Evolutionary conservation across 148 eudicot genomes (phyloP).

Genomic region (Vaccinium darrowii): DNA sequence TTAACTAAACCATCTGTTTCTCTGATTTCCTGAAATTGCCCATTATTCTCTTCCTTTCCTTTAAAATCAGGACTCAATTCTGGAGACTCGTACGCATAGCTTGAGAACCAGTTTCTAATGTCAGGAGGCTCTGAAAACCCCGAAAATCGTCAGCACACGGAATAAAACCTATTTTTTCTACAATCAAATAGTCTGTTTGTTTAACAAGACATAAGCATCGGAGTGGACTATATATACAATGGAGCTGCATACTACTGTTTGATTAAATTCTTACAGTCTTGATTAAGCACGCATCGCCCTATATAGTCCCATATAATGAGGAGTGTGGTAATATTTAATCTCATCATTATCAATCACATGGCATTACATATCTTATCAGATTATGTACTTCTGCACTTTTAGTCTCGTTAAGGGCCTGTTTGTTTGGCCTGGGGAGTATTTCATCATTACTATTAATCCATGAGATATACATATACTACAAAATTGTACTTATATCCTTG

Average conservation of each 20-base stretch:
- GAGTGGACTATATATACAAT: neutral
- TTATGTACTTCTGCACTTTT: neutral
- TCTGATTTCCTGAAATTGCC: slow-evolving; percentile 9
- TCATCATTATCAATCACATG: neutral
- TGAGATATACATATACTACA: neutral
- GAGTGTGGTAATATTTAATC: neutral
- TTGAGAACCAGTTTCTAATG: slow-evolving; percentile 68
- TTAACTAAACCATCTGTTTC: slow-evolving; percentile 16
- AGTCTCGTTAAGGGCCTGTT: neutral
- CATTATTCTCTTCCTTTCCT: slow-evolving; percentile 26
- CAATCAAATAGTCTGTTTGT: neutral
- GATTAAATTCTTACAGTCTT: neutral
- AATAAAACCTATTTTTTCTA: neutral
- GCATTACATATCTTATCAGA: neutral
- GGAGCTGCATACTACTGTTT: neutral
- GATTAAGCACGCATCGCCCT: neutral
- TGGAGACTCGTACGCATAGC: slow-evolving; percentile 73
- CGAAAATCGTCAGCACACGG: neutral
- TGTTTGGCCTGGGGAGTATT: neutral
- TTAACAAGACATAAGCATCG: neutral
- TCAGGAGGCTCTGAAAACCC: slow-evolving; percentile 57
- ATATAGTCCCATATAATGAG: neutral
- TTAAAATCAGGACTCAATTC: slow-evolving; percentile 42
- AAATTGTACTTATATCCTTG: neutral
- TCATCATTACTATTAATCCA: neutral